These are phyloP conservation scores for Irineochytrium annulatum DNA, from an alignment of 192 early-diverging fungal species.

Conservation along the genomic window DNA sequence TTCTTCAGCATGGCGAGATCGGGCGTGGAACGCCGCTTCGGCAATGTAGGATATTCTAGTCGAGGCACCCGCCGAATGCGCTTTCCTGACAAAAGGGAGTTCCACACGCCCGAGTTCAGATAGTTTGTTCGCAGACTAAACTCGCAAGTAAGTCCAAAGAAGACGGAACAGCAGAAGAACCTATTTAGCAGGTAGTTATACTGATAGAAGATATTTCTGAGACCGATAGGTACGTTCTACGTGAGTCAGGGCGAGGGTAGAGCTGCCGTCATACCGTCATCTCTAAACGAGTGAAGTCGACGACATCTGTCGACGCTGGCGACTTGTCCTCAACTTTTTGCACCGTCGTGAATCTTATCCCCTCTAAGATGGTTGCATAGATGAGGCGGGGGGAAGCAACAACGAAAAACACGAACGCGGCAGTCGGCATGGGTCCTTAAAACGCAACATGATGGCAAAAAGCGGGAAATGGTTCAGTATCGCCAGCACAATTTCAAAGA, in stretches of 20 bases:
- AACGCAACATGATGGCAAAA: constrained; percentile 84
- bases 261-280: neutral
- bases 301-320: neutral
- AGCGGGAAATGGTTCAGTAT: constrained; percentile 95
- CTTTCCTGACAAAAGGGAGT: constrained; percentile 73
- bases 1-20: too few species aligned
- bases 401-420: constrained; percentile 57
- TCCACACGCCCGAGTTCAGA: constrained; percentile 68
- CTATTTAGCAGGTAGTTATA: constrained; percentile 67
- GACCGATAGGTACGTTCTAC: constrained; percentile 65
- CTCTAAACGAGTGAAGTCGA: constrained; percentile 2
- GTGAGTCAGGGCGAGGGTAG: neutral
- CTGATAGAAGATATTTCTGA: constrained; percentile 84
- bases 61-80: constrained; percentile 76
- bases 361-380: neutral
- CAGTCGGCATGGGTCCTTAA: constrained; percentile 82
- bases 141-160: constrained; percentile 30
- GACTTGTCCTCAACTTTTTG: neutral
- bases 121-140: constrained; percentile 74
- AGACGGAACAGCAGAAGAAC: constrained; percentile 8
- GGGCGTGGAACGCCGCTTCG: too few species aligned
- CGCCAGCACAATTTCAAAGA: constrained; percentile 79
- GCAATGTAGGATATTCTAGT: constrained; percentile 42
- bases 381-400: neutral
- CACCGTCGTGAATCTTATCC: neutral